A percentile compares a stretch with the other conserved stretches of the same genome.
phyloP scores from a whole-genome alignment of 2,329 filamentous ascomycete species.

The Fusarium agapanthi region DNA sequence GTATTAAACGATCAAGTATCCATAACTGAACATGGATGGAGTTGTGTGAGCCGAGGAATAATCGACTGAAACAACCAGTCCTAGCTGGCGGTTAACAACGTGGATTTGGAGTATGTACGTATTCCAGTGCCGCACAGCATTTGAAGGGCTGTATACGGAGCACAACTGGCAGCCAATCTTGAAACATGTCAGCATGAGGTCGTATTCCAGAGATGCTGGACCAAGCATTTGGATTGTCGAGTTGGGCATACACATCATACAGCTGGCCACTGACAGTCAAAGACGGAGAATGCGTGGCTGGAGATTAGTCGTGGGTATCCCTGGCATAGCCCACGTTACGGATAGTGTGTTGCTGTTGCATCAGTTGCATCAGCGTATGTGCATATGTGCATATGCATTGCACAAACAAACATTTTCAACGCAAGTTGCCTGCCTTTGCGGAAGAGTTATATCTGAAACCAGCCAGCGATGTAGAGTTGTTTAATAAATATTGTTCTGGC shows the following conservation, averaged over 20 bases:
- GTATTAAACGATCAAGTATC: slow-evolving; percentile 4
- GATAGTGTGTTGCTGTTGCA: slow-evolving; percentile 29
- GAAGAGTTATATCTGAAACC: neutral
- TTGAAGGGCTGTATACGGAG: neutral
- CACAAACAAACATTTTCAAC: slow-evolving; percentile 24
- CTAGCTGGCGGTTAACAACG: slow-evolving; percentile 1
- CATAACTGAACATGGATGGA: neutral
- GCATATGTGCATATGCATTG: slow-evolving; percentile 31
- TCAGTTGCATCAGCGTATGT: slow-evolving; percentile 34
- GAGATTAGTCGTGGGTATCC: slow-evolving; percentile 17
- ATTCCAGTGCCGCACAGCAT: neutral
- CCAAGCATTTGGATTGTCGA: slow-evolving; percentile 9
- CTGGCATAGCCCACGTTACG: slow-evolving; percentile 13
- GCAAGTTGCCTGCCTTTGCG: neutral
- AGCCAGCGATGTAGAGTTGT: neutral
- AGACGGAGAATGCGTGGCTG: slow-evolving; percentile 20
- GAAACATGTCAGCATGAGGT: slow-evolving; percentile 18
- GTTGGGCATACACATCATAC: slow-evolving; percentile 19
- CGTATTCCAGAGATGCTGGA: slow-evolving; percentile 14
- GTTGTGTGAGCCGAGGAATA: slow-evolving; percentile 2
- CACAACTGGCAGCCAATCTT: neutral
- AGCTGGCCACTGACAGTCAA: neutral
- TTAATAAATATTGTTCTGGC: neutral
- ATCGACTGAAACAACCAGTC: slow-evolving; percentile 23
- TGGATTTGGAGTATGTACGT: neutral